phyloP scores from a whole-genome alignment of 2,329 filamentous ascomycete genomes.

The Fusarium hainanense region DNA sequence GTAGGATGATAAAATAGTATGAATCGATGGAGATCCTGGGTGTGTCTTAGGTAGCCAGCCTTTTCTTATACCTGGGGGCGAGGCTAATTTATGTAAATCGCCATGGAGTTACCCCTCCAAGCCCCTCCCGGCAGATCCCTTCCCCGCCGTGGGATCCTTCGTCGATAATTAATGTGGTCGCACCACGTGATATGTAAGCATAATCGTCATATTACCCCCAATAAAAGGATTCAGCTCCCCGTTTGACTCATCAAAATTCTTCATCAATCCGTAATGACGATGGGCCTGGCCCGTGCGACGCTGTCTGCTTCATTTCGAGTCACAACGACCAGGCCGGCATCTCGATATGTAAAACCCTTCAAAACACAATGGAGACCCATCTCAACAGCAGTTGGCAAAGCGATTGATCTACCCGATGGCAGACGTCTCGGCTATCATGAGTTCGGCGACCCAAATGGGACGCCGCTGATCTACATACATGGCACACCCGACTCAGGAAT shows the following conservation, averaged over 20 bases:
- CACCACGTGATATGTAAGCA: background rate
- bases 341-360: background rate
- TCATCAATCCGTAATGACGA: background rate
- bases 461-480: background rate
- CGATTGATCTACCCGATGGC: background rate
- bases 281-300: too few species aligned
- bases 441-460: background rate
- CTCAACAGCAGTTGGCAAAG: background rate
- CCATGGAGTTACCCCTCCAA: background rate
- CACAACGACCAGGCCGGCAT: background rate
- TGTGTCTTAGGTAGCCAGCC: too few species aligned
- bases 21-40: too few species aligned
- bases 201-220: fast-evolving
- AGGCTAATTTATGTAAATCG: too few species aligned
- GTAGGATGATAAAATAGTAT: too few species aligned
- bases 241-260: background rate
- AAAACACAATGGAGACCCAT: background rate
- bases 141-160: background rate
- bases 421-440: background rate
- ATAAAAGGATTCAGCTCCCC: background rate
- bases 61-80: too few species aligned
- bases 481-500: background rate
- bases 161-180: background rate
- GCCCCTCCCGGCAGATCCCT: background rate
- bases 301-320: background rate